Evolutionary conservation across 257 asterid genomes (phyloP).

Genomic region (Perilla frutescens): DNA sequence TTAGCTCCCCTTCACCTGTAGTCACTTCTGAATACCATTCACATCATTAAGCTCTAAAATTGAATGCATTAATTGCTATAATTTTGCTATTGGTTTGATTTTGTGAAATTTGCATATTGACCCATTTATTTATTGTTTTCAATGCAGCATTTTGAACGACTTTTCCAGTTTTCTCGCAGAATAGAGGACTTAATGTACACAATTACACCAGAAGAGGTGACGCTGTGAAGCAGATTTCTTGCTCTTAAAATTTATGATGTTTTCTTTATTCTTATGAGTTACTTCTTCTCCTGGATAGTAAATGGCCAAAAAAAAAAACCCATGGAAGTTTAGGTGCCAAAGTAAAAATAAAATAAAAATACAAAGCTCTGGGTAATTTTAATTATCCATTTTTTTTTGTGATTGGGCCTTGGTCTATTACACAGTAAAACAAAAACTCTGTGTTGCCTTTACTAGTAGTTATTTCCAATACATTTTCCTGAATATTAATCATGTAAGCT

Average conservation of each 20-base stretch:
- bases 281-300: neutral
- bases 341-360: no score
- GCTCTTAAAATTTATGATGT: neutral
- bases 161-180: slow-evolving; percentile 81
- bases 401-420: slow-evolving; percentile 1
- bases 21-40: slow-evolving; percentile 11
- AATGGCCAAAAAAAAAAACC: no score
- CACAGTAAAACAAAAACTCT: neutral
- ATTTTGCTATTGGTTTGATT: slow-evolving; percentile 24
- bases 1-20: neutral
- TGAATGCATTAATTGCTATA: slow-evolving; percentile 20
- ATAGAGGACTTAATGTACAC: slow-evolving; percentile 92
- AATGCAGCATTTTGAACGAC: slow-evolving; percentile 94
- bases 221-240: slow-evolving; percentile 30
- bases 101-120: slow-evolving; percentile 28
- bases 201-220: slow-evolving; percentile 94
- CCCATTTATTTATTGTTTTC: slow-evolving; percentile 24
- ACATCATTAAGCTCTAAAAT: slow-evolving; percentile 2
- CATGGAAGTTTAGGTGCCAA: no score
- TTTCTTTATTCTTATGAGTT: neutral
- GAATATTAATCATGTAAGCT: slow-evolving; percentile 16
- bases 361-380: neutral
- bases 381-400: neutral
- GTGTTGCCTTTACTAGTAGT: neutral
- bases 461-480: neutral